Conservation (phyloP, 305 asterid genomes). For the Plantago rigida region DNA sequence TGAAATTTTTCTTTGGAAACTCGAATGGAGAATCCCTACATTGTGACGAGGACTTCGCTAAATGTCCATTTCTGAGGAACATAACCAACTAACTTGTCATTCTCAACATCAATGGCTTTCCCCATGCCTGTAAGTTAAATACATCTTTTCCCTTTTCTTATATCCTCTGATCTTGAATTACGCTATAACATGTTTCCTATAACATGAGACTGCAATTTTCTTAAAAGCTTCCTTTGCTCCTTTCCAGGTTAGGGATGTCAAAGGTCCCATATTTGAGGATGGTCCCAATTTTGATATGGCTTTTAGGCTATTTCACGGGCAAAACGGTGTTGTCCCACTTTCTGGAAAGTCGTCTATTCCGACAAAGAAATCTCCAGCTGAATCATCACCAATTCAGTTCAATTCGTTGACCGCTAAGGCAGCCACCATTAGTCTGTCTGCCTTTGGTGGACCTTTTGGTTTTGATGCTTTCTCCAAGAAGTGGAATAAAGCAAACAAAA, state of each 20-base stretch:
- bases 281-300: constrained; percentile 86
- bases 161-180: constrained; percentile 3
- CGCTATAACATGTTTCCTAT: neutral
- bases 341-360: constrained; percentile 42
- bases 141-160: constrained; percentile 9
- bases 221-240: constrained; percentile 14
- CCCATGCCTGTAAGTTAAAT: constrained; percentile 51
- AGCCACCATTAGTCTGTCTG: constrained; percentile 84
- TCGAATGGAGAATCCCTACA: constrained; percentile 45
- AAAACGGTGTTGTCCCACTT: constrained; percentile 86
- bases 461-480: constrained; percentile 72
- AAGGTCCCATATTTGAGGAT: constrained; percentile 93
- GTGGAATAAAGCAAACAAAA: constrained; percentile 61
- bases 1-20: constrained; percentile 55
- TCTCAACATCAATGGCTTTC: constrained; percentile 48
- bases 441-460: constrained; percentile 82
- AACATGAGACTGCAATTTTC: constrained; percentile 10
- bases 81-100: constrained; percentile 86
- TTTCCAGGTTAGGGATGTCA: constrained; percentile 46
- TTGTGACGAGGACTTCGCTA: constrained; percentile 49
- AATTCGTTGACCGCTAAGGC: constrained; percentile 91
- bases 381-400: constrained; percentile 48
- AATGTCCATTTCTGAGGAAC: constrained; percentile 86
- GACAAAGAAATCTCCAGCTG: constrained; percentile 38
- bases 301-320: constrained; percentile 86